A percentile compares a stretch with the other conserved stretches of the same genome.
Evolutionary conservation across 306 rosid genomes (phyloP).

Genomic region (Malus asiatica): DNA sequence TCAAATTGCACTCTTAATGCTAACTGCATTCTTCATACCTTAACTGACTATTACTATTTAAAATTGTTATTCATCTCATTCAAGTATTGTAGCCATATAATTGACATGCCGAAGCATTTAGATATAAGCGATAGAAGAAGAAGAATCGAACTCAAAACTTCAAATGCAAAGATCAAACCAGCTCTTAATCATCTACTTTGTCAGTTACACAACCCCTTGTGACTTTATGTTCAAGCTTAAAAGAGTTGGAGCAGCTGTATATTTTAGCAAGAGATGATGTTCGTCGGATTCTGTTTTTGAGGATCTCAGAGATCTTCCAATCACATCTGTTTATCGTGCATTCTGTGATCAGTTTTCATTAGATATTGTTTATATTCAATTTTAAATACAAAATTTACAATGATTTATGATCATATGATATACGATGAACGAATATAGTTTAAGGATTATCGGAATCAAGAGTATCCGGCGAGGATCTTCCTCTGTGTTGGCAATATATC

Average conservation of each 20-base stretch:
- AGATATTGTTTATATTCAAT: no score
- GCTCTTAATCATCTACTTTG: no score
- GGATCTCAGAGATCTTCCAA: accelerated
- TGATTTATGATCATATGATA: accelerated
- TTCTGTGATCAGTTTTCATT: accelerated
- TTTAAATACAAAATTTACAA: no score
- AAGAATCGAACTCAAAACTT: no score
- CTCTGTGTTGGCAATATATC: not conserved
- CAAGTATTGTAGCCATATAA: no score
- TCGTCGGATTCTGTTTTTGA: accelerated
- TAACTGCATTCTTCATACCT: no score
- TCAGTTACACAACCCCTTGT: not conserved
- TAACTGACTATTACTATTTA: no score
- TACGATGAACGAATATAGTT: accelerated
- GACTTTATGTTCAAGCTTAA: not conserved
- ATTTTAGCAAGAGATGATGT: no score
- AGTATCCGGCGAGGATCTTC: accelerated
- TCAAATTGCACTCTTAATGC: no score
- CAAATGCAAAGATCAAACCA: not conserved
- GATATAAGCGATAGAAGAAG: no score
- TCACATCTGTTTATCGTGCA: no score
- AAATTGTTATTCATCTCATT: no score
- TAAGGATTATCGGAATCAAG: accelerated
- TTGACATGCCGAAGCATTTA: not conserved
- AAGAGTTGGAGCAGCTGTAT: not conserved